Base-by-base conservation (phyloP, 768 basidiomycete genomes). In the Cubamyces lactineus region DNA sequence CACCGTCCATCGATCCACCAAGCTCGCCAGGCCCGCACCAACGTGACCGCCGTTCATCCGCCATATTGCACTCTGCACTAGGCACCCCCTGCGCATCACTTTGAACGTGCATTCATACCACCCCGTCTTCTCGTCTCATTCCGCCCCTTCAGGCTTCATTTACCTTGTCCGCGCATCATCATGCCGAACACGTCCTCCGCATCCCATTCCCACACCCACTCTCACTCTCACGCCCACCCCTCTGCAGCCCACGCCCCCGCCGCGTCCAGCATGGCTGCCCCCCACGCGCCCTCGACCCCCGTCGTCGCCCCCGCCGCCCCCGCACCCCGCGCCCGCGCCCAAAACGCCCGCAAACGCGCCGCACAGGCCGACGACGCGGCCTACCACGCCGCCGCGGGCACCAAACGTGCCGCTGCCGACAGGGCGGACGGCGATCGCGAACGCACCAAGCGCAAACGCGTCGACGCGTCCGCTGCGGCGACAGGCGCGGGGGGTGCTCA, bases 391-490 rank as follows among this genome's bases (percentile, higher is more conserved):
- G 66, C 75, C n/a, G 53, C 64, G 19, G 84, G 84, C 40, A 72
- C 80, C 17, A 92, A 92, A 70, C 76, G 91, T 65, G 83, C 84
- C 47, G 90, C 89, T 0, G 76, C 70, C 17, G 91, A 92, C 53
- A 84, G 85, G 68, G 80, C 77, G 24, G 89, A 91, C 8, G 88
- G 87, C n/a, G 91, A 92, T 66, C 62, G 62, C 39, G 85, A 87
- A 16, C 79, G 90, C 51, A 79, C 80, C 55, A 92, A 93, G 74
- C 77, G 91, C 67, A 92, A 91, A 75, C 82, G 88, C 66, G 78
- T 83, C 40, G 89, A 89, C 39, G 72, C 78, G 28, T 64, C 68
- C 19, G 65, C 71, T 9, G 59, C 72, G 15, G 69, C 67, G 13
- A 56, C 65, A 28, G 64, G 61, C 28, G 65, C 72, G 5, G 34